Percentiles rank a stretch among this genome's conserved stretches.
Evolutionary conservation across 192 early-diverging fungal species (phyloP).

Genomic region (Coemansia sp.): DNA sequence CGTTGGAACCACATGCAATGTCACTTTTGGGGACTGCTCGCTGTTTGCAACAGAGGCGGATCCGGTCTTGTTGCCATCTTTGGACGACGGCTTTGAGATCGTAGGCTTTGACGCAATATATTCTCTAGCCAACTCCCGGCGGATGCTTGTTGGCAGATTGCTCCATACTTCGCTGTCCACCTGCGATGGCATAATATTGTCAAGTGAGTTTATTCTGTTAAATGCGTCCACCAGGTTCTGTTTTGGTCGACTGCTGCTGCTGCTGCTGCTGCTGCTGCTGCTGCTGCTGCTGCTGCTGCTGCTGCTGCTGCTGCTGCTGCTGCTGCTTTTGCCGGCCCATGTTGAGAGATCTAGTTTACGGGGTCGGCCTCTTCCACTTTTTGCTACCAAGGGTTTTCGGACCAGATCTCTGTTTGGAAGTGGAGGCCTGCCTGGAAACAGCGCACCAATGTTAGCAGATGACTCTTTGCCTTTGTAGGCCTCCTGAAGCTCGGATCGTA

Average conservation of each 20-base stretch:
- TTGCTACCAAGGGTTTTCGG: not conserved
- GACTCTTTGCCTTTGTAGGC: slow-evolving; percentile 15
- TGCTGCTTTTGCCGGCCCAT: too few species aligned
- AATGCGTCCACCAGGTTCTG: slow-evolving; percentile 36
- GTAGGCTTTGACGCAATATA: slow-evolving; percentile 24
- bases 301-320: not conserved
- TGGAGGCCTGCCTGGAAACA: not conserved
- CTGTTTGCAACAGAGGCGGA: not conserved
- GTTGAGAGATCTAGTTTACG: slow-evolving; percentile 23
- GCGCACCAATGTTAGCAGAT: slow-evolving; percentile 1
- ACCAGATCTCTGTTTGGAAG: not conserved
- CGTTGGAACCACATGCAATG: slow-evolving; percentile 6
- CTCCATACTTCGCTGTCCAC: slow-evolving; percentile 41
- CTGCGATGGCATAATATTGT: slow-evolving; percentile 47
- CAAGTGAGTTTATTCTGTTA: slow-evolving; percentile 27
- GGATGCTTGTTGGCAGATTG: slow-evolving; percentile 29
- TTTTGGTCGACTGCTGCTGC: slow-evolving; percentile 2
- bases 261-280: not conserved
- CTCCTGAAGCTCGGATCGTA: slow-evolving; percentile 32
- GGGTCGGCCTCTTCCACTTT: slow-evolving; percentile 21
- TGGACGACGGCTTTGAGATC: not conserved
- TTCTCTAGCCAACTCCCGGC: slow-evolving; percentile 39
- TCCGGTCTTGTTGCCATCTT: too few species aligned
- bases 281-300: not conserved
- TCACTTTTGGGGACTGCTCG: not conserved